Base-by-base conservation (phyloP, 2,329 filamentous ascomycete species). In the Raffaelea arxii region DNA sequence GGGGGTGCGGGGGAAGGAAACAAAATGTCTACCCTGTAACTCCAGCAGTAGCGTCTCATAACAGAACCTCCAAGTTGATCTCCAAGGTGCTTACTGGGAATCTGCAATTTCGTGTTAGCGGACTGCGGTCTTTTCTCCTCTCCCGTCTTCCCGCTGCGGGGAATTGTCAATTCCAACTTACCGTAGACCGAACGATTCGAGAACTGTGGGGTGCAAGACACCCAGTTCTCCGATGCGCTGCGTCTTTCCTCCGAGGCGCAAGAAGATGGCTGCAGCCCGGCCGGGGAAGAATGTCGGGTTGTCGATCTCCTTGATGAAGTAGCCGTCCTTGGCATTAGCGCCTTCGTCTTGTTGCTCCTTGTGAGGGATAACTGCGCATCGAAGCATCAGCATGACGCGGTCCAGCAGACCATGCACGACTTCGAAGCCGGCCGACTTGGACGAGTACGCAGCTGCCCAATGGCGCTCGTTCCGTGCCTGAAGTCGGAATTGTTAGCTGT, bases 401-500 rank as follows among this genome's bases (percentile, higher is more conserved):
- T 98, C 92, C 22, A 98, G 71, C 54, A 98, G 75, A 48, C 92
- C 92, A 67, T 98, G 94, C 3, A 98, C 88, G 53, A 94, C 73
- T 68, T 98, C 92, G 65, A 98, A 98, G 37, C 94, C 92, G 56
- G 84, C 89, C 4, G 82, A 87, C 74, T 92, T 95, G 60, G 90
- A 90, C 66, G 91, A 96, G 77, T 85, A 95, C 2, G 89, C 90
- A 10, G 90, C 92, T n/a, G 87, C 88, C 63, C 95, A 97, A 69
- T 94, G 91, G 47, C 91, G 76, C 72, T 96, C 87, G 64, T 98
- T 98, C 55, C 88, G 80, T 56, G 82, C 85, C 70, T 54, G 25
- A 32, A 9, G 6, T 37, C 4, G n/a, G n/a, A n/a, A n/a, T n/a
- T n/a, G 27, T 32, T 10, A 32, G 27, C 16, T 32, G 27, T 32